Evolutionary conservation across 345 rosid species (phyloP), one percentile per base, ranked within the genome.

Genomic region (Brassica rapa): DNA sequence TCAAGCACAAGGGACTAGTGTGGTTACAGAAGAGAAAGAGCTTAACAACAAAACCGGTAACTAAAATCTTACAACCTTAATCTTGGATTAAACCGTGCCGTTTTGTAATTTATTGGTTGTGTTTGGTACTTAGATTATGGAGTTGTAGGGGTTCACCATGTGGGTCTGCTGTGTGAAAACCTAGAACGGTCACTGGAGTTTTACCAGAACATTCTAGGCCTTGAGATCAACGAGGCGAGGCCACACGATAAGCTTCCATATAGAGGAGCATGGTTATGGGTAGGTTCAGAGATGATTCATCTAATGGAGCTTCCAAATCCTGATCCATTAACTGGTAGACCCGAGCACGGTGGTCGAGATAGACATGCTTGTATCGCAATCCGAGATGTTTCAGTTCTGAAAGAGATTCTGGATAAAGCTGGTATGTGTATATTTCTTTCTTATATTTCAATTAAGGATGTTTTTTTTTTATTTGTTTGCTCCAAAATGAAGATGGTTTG

Each of bases 251-350:
- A 91, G 87, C 93, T 94, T 79, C 98, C 97, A 0, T 89, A 94
- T 24, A 88, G 93, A 68, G 98, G 98, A 39, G 97, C 91, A 55
- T 94, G 98, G 97, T 81, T 94, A 84, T 94, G 98, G 98, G 87
- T 94, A 63, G 98, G 98, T 69, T 83, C 97, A 62, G 98, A 93
- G 87, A 94, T 92, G 98, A 94, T 94, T 79, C 98, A 94, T 81
- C 74, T 94, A 12, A 94, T 94, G 98, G 98, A 94, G 84, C 98
- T 53, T 67, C 94, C 98, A 9, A 92, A 92, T 85, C 98, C 98
- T 1, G 98, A 94, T 82, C 98, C 98, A 0, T 87, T 92, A 80
- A 84, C 86, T 0, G 98, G 98, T 84, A 86, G 98, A 70, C 93
- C 98, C 0, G 86, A 86, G 66, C 98, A 94, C 6, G 98, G 98